Evolutionary conservation across 2,329 filamentous ascomycete genomes (phyloP), one percentile per base, ranked within the genome.

Genomic region (Lasiodiplodia gonubiensis): DNA sequence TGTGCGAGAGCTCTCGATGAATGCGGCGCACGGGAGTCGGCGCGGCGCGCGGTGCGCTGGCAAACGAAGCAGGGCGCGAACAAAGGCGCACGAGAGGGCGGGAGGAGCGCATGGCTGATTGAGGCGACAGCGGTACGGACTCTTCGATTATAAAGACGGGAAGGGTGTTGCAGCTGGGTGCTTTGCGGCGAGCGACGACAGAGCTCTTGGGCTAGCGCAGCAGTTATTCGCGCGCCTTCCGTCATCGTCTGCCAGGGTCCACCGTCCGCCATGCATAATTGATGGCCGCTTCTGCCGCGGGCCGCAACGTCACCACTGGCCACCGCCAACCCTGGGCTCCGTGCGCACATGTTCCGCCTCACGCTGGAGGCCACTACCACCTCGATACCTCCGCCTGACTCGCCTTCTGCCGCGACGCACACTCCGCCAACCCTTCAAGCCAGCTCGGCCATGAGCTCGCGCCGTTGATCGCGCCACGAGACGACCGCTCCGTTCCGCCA

Each of bases 21-120:
- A 67, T 60, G 65, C 66, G 57, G 66, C 66, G 57, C 25, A 46
- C 49, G 35, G 66, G 35, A 42, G 66, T 52, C 18, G 59, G 42
- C 10, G 60, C 23, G 39, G 64, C 14, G 54, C 64, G 64, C 6
- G 52, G 57, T 23, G 55, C 64, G 18, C 51, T 70, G 67, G 71
- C 69, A 52, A 71, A 72, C 18, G 71, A 70, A 16, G 74, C 68
- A 52, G 70, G 64, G 70, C 57, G 57, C 49, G 66, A 67, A 63
- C 57, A 64, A 64, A 67, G 66, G 57, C 76, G 73, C 57, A 75
- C 68, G 33, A 75, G 48, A 37, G 73, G 70, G 35, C 70, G 52
- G 1, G 74, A 55, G 6, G 74, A 65, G 48, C 67, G 71, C 77
- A 79, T 78, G 35, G 35, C 59, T 46, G 53, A 16, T 27, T 39